phyloP scores from a whole-genome alignment of 2,329 filamentous ascomycete genomes.

The Verticillium tricorpus region DNA sequence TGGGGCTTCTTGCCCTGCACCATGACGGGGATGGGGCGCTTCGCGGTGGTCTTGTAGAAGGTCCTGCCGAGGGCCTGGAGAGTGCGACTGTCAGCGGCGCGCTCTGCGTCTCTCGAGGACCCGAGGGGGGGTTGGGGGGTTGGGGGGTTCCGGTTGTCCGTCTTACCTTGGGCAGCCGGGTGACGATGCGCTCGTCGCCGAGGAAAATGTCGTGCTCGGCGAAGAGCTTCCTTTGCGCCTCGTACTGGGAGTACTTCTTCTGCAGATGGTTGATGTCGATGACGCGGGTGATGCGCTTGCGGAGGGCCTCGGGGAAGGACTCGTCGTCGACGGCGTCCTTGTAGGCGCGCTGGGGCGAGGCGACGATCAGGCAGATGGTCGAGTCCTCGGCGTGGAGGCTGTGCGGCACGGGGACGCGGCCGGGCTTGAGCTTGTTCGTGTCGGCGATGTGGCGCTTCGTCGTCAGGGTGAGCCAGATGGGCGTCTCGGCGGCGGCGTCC shows the following conservation, averaged over 20 bases:
- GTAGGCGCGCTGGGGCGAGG: slow-evolving; percentile 75
- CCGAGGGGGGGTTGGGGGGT: too few species aligned
- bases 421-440: slow-evolving; percentile 75
- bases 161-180: slow-evolving; percentile 42
- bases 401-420: slow-evolving; percentile 76
- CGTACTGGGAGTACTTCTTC: slow-evolving; percentile 83
- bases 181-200: slow-evolving; percentile 81
- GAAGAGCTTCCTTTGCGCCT: slow-evolving; percentile 77
- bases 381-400: slow-evolving; percentile 64
- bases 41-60: slow-evolving; percentile 79
- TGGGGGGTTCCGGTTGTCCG: too few species aligned
- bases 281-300: slow-evolving; percentile 66
- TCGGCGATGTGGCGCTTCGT: slow-evolving; percentile 66
- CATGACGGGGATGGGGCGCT: slow-evolving; percentile 81
- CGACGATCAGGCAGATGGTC: slow-evolving; percentile 82
- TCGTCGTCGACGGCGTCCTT: slow-evolving; percentile 71
- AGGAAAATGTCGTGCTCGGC: slow-evolving; percentile 90
- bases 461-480: slow-evolving; percentile 59
- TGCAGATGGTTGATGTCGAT: slow-evolving; percentile 77
- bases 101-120: neutral
- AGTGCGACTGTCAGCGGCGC: neutral
- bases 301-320: slow-evolving; percentile 63
- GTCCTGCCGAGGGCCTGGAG: slow-evolving; percentile 72
- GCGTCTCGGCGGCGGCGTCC: slow-evolving; percentile 38
- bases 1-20: slow-evolving; percentile 61